Conservation (phyloP, 106 monocot genomes). For the Agapanthus africanus region DNA sequence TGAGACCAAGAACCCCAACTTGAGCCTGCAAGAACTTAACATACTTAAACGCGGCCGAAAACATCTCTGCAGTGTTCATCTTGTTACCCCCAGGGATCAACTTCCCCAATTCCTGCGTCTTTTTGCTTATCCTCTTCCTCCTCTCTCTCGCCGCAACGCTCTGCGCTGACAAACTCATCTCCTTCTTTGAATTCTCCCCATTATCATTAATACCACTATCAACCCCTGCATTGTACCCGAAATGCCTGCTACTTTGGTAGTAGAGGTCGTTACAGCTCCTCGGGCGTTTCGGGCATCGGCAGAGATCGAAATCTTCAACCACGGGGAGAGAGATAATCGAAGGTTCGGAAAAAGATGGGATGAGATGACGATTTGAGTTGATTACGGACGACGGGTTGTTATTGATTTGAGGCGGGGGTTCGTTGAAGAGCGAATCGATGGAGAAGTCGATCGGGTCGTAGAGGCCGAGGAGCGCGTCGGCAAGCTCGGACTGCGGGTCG, state of each 20-base stretch:
- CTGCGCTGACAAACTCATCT: conserved; percentile 26
- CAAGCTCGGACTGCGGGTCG: conserved; percentile 27
- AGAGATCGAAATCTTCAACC: too few species aligned
- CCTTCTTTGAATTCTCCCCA: not conserved
- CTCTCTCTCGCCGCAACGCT: conserved; percentile 58
- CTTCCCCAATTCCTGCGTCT: conserved; percentile 53
- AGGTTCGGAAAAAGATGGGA: conserved; percentile 9
- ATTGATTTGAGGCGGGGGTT: not conserved
- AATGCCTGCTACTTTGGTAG: too few species aligned
- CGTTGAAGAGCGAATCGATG: conserved; percentile 24
- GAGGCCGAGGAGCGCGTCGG: conserved; percentile 40
- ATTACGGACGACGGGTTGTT: not conserved
- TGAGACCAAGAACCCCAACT: conserved; percentile 39
- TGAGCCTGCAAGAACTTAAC: conserved; percentile 71
- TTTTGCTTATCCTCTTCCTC: conserved; percentile 69
- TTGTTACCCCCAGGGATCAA: conserved; percentile 57
- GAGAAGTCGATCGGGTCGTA: conserved; percentile 18
- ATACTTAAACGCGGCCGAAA: conserved; percentile 40
- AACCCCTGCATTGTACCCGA: too few species aligned
- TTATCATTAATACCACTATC: too few species aligned
- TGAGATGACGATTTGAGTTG: not conserved
- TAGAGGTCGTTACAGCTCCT: conserved; percentile 17
- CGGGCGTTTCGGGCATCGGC: conserved; percentile 26
- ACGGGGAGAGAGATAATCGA: conserved; percentile 2
- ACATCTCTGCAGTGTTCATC: conserved; percentile 87